phyloP scores from a whole-genome alignment of 202 grass and related monocot species.

The Musa balbisiana region DNA sequence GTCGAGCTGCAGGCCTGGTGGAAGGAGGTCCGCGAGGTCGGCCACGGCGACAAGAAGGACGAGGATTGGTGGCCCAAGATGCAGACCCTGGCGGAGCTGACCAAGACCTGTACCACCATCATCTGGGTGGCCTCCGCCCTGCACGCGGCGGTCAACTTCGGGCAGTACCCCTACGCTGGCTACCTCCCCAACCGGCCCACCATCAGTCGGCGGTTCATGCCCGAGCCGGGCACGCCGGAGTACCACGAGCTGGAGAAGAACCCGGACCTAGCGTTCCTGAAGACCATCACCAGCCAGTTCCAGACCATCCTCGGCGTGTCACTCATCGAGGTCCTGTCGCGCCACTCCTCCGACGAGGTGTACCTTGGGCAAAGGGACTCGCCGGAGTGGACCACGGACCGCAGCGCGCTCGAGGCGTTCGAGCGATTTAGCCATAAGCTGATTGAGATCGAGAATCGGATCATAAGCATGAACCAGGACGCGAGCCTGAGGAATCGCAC shows the following conservation, averaged over 20 bases:
- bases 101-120: slow-evolving; percentile 47
- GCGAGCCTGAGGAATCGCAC: slow-evolving; percentile 43
- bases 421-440: slow-evolving; percentile 40
- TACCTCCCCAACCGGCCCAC: slow-evolving; percentile 71
- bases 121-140: slow-evolving; percentile 89
- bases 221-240: slow-evolving; percentile 30
- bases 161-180: slow-evolving; percentile 74
- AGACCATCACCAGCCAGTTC: slow-evolving; percentile 60
- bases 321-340: slow-evolving; percentile 57
- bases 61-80: slow-evolving; percentile 51
- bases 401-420: slow-evolving; percentile 44
- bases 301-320: slow-evolving; percentile 71
- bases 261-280: slow-evolving; percentile 44
- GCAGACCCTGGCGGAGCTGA: slow-evolving; percentile 35
- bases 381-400: slow-evolving; percentile 53
- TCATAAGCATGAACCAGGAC: slow-evolving; percentile 42
- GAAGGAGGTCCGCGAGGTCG: slow-evolving; percentile 78
- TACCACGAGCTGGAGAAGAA: slow-evolving; percentile 45
- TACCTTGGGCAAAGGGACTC: slow-evolving; percentile 68
- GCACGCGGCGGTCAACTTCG: slow-evolving; percentile 87
- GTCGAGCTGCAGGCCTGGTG: slow-evolving; percentile 66
- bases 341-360: slow-evolving; percentile 72
- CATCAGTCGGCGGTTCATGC: slow-evolving; percentile 58
- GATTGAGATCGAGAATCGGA: slow-evolving; percentile 46
- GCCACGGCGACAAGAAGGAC: slow-evolving; percentile 76